These are phyloP conservation scores for Crotalaria pallida DNA, from an alignment of 306 rosid species.

Conservation along the genomic window DNA sequence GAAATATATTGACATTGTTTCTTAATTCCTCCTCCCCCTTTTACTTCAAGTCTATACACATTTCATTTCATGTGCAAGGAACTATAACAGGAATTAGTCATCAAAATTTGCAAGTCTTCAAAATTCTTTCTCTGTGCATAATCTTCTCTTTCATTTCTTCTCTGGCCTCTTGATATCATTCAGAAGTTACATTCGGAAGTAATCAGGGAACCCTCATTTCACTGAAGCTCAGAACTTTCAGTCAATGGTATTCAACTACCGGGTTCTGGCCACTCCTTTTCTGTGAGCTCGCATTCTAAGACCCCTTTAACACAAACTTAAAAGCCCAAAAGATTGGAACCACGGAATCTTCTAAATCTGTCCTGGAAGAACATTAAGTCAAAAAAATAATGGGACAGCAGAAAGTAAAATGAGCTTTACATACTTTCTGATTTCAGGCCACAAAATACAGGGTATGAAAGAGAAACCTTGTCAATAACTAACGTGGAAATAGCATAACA, in stretches of 20 bases:
- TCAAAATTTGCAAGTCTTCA: background rate
- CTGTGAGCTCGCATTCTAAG: background rate
- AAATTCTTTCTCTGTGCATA: background rate
- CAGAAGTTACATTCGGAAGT: background rate
- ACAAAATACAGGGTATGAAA: slow-evolving; percentile 10
- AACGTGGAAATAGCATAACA: background rate
- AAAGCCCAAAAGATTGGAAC: background rate
- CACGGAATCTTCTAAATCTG: background rate
- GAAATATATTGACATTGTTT: background rate
- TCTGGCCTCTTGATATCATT: background rate
- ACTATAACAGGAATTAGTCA: background rate
- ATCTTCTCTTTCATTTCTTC: background rate
- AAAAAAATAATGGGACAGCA: background rate
- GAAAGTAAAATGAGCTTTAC: background rate
- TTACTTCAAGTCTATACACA: background rate
- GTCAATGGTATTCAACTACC: slow-evolving; percentile 3
- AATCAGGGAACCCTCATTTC: background rate
- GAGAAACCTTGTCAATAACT: background rate
- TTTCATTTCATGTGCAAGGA: slow-evolving; percentile 5
- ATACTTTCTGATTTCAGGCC: background rate
- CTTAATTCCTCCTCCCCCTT: background rate
- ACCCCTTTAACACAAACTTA: background rate
- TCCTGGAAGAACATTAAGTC: background rate
- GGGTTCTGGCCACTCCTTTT: background rate
- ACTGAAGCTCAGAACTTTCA: background rate